phyloP scores from a whole-genome alignment of 2,329 filamentous ascomycete species.

The Pseudocercospora fuligena region DNA sequence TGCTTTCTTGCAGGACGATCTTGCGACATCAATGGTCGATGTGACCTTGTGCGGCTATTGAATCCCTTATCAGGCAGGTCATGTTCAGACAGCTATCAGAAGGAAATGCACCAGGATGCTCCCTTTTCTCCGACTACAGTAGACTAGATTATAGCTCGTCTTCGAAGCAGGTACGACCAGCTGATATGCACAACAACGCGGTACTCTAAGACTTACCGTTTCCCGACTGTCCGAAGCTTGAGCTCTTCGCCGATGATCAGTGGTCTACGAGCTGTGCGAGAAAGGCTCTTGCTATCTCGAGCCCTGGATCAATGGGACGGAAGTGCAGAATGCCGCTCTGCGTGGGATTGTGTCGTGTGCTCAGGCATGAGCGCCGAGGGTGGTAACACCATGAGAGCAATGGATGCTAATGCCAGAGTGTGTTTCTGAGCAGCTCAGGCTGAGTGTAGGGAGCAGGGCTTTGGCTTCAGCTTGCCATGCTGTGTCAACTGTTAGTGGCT shows the following conservation, averaged over 20 bases:
- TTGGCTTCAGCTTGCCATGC: not conserved
- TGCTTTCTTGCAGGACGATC: conserved; percentile 14
- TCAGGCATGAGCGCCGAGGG: not conserved
- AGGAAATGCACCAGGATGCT: not conserved
- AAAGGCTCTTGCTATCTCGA: not conserved
- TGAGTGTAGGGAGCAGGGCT: not conserved
- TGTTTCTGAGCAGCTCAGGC: not conserved
- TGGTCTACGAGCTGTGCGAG: not conserved
- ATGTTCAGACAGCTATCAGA: conserved; percentile 4
- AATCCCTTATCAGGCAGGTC: conserved; percentile 20
- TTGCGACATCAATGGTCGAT: conserved; percentile 16
- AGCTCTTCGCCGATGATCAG: not conserved
- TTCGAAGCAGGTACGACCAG: not conserved
- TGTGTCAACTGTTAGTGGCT: not conserved
- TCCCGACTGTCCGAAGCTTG: not conserved
- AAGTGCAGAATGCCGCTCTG: not conserved
- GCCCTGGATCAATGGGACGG: not conserved
- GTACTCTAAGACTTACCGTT: conserved; percentile 7
- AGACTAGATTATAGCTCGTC: not conserved
- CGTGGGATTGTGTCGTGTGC: not conserved
- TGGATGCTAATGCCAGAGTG: not conserved
- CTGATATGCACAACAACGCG: not conserved
- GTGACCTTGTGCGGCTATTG: conserved; percentile 17
- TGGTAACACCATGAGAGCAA: not conserved
- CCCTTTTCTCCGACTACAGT: conserved; percentile 3